Evolutionary conservation across 75 land plant genomes (phyloP).

Genomic region (Selaginella moellendorffii): DNA sequence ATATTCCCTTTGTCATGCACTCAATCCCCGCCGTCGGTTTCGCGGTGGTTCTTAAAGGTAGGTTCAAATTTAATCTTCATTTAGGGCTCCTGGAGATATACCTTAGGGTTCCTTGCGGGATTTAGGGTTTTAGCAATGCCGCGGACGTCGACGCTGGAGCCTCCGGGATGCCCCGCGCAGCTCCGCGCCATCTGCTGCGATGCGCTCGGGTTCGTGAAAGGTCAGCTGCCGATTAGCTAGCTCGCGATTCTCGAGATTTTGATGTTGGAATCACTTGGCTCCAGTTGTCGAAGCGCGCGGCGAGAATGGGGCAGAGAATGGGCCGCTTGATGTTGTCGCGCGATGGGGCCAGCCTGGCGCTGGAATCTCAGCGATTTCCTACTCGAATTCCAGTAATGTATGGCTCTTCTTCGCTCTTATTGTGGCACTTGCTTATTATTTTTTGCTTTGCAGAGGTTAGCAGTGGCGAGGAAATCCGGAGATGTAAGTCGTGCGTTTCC

Average conservation of each 20-base stretch:
- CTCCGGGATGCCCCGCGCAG: slow-evolving; percentile 1
- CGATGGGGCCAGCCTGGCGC: neutral
- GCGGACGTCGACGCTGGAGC: neutral
- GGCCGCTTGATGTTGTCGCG: neutral
- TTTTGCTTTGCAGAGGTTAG: neutral
- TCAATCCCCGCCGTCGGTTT: too few species aligned
- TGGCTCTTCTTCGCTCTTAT: neutral
- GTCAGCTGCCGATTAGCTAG: neutral
- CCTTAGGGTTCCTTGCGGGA: too few species aligned
- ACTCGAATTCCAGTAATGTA: neutral
- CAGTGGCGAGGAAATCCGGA: slow-evolving; percentile 7
- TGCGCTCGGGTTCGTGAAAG: neutral
- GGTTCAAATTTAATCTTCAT: too few species aligned
- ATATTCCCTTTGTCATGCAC: too few species aligned
- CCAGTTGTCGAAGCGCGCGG: neutral
- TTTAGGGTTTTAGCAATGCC: neutral
- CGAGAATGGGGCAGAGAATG: neutral
- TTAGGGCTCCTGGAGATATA: too few species aligned
- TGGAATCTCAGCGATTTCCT: neutral
- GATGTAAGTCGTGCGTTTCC: neutral
- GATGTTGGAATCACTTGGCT: neutral
- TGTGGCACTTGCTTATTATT: neutral
- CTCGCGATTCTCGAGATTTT: neutral
- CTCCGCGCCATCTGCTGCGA: neutral
- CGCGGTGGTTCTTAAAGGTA: too few species aligned